phyloP scores from a whole-genome alignment of 1,139 yeast species.

The Saccharomyces hybrid region DNA sequence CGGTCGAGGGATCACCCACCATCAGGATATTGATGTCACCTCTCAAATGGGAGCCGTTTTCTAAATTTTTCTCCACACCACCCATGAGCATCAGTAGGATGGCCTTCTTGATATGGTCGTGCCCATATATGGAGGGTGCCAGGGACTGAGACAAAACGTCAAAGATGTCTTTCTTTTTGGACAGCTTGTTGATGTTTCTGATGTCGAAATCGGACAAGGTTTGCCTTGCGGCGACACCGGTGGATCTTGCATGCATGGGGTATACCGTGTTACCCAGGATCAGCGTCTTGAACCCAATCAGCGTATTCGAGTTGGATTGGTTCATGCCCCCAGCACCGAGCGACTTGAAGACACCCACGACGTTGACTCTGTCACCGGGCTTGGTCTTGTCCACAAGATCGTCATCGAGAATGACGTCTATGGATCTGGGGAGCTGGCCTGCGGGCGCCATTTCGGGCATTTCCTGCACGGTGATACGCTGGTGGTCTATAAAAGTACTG shows the following conservation, averaged over 20 bases:
- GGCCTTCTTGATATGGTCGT: constrained; percentile 84
- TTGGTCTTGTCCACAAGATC: constrained; percentile 87
- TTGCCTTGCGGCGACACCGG: constrained; percentile 76
- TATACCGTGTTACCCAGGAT: constrained; percentile 84
- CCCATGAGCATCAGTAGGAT: constrained; percentile 86
- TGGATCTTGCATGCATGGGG: constrained; percentile 78
- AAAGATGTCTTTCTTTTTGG: constrained; percentile 64
- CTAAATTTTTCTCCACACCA: constrained; percentile 90
- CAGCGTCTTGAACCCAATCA: constrained; percentile 70
- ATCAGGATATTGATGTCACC: constrained; percentile 93
- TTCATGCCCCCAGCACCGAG: constrained; percentile 63
- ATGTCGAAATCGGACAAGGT: constrained; percentile 76
- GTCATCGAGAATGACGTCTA: constrained; percentile 86
- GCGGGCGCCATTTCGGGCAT: constrained; percentile 99
- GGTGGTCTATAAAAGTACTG: constrained; percentile 90
- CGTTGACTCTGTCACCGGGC: constrained; percentile 94
- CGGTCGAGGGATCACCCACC: constrained; percentile 99
- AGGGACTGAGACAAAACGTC: constrained; percentile 75
- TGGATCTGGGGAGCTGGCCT: constrained; percentile 90
- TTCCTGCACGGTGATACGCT: constrained; percentile 87
- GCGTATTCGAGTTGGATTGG: constrained; percentile 38
- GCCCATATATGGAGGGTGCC: constrained; percentile 95
- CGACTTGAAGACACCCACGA: constrained; percentile 91
- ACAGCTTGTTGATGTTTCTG: constrained; percentile 73
- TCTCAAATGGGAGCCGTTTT: constrained; percentile 93